A percentile compares a stretch with the other conserved stretches of the same genome.
These are phyloP conservation scores for Crucibulum laeve DNA, from an alignment of 768 basidiomycete species.

Conservation along the genomic window DNA sequence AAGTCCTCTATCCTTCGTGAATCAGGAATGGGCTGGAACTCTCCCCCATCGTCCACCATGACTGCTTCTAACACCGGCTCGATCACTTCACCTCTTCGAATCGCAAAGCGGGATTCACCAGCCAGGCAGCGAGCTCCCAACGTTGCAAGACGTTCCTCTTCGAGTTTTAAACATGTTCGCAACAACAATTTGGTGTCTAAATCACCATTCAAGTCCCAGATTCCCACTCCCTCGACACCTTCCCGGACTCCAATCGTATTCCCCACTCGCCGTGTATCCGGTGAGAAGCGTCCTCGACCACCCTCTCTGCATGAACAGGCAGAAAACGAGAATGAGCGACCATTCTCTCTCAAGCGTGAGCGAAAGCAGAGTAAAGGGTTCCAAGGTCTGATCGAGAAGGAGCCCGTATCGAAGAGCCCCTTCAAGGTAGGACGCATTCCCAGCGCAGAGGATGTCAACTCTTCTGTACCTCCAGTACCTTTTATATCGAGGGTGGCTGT, in stretches of 20 bases:
- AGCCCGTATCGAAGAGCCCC: conserved; percentile 80
- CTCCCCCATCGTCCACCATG: conserved; percentile 33
- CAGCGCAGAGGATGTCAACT: conserved; percentile 21
- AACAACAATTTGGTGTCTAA: conserved; percentile 80
- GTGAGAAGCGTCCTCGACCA: conserved; percentile 75
- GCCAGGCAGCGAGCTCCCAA: conserved; percentile 35
- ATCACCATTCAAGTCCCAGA: conserved; percentile 77
- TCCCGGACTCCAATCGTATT: conserved; percentile 23
- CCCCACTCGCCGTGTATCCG: conserved; percentile 54
- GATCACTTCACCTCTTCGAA: conserved; percentile 65
- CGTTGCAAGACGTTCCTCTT: conserved; percentile 70
- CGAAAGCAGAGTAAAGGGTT: conserved; percentile 73
- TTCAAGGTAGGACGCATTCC: conserved; percentile 41
- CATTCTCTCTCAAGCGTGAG: conserved; percentile 65
- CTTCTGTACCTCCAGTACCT: conserved; percentile 21
- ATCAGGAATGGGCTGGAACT: conserved; percentile 61
- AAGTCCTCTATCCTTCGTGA: conserved; percentile 61
- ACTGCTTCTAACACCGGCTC: conserved; percentile 27
- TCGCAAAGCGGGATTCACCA: conserved; percentile 64
- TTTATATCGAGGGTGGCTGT: conserved; percentile 14
- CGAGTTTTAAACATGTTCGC: conserved; percentile 75
- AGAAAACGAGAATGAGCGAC: conserved; percentile 65
- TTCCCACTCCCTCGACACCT: conserved; percentile 46
- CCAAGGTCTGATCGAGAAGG: conserved; percentile 68
- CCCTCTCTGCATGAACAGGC: conserved; percentile 67